A percentile compares a stretch with the other conserved stretches of the same genome.
These are phyloP conservation scores for Meira miltonrushii DNA, from an alignment of 1,284 basidiomycete species.

Conservation along the genomic window DNA sequence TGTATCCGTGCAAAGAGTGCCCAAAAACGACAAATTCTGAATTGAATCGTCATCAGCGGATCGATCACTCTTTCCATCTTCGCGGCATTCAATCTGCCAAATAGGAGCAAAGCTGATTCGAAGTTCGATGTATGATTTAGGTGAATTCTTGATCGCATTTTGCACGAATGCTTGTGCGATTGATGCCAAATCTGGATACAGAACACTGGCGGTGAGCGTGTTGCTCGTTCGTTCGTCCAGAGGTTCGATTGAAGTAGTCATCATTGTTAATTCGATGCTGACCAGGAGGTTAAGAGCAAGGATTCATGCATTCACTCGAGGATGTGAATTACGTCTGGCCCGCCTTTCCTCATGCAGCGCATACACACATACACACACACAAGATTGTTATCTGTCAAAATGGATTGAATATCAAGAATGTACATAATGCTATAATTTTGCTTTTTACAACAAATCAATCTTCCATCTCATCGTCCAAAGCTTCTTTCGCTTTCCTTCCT, in stretches of 20 bases:
- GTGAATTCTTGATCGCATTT: not conserved
- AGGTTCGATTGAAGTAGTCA: not conserved
- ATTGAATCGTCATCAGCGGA: too few species aligned
- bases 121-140: not conserved
- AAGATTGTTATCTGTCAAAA: too few species aligned
- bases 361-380: too few species aligned
- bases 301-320: too few species aligned
- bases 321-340: too few species aligned
- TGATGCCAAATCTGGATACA: not conserved
- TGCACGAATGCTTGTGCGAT: not conserved
- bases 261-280: not conserved
- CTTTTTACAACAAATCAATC: slow-evolving; percentile 52
- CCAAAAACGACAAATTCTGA: too few species aligned
- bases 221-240: not conserved
- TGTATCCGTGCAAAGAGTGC: too few species aligned
- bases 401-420: too few species aligned
- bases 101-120: not conserved
- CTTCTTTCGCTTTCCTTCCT: slow-evolving; percentile 79
- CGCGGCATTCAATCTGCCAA: not conserved
- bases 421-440: too few species aligned
- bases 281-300: too few species aligned
- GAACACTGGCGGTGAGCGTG: not conserved
- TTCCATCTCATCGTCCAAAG: slow-evolving; percentile 79
- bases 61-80: not conserved
- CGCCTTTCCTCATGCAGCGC: too few species aligned